These are phyloP conservation scores for Agrocybe pediades DNA, from an alignment of 768 basidiomycete species.

Conservation along the genomic window DNA sequence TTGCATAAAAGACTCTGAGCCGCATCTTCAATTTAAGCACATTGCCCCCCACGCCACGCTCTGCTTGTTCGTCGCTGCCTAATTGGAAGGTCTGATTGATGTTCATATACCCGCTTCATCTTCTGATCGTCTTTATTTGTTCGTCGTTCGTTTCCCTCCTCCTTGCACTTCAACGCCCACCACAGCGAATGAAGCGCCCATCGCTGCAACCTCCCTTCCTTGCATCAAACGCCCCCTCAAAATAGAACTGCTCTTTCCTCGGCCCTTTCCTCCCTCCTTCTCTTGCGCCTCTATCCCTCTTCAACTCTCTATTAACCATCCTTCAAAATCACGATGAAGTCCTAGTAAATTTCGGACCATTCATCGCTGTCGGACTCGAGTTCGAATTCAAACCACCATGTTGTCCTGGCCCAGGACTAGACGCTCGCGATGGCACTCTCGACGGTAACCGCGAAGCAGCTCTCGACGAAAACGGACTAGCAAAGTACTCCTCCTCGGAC, in stretches of 20 bases:
- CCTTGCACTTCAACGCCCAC: background rate
- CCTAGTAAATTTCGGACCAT: background rate
- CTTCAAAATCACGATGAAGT: background rate
- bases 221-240: background rate
- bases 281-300: too few relatives aligned
- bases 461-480: slow-evolving; percentile 40
- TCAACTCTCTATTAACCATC: too few relatives aligned
- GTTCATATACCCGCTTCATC: too few relatives aligned
- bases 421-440: slow-evolving; percentile 30
- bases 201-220: background rate
- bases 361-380: too few relatives aligned
- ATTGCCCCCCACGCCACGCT: too few relatives aligned
- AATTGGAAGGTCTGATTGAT: too few relatives aligned
- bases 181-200: too few relatives aligned
- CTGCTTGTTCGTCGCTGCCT: too few relatives aligned
- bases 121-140: background rate
- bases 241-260: background rate
- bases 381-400: background rate
- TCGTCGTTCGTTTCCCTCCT: background rate
- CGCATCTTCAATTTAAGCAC: too few relatives aligned
- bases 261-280: background rate
- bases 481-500: slow-evolving; percentile 41
- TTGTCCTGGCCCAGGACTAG: slow-evolving; percentile 19
- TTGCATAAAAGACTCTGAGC: too few relatives aligned
- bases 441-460: slow-evolving; percentile 27